Base-by-base conservation (phyloP, 176 grass and related monocot genomes). In the Metroxylon sagu region DNA sequence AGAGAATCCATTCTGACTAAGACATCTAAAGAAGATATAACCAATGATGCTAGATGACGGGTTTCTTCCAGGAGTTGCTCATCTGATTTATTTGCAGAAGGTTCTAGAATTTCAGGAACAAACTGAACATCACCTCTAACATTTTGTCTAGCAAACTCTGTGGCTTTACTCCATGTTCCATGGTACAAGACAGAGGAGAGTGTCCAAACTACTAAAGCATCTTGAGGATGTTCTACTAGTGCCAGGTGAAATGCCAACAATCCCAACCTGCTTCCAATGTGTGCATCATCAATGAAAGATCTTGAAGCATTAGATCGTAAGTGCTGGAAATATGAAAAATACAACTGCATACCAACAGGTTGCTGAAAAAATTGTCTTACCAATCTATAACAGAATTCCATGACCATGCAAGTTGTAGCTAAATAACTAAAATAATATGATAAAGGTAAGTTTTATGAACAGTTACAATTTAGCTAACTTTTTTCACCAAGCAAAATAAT, bases 211-310 rank as follows among this genome's bases (percentile, higher is more conserved):
- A 87, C 80, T 16, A 60, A 70, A 57, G 80, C 43, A 67, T 90
- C 77, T 84, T 90, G 83, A 56, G 91, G 91, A 70, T 61, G 74
- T 70, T 77, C 59, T 72, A 96, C 68, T 54, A 96, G 60, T 79
- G 91, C 58, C 55, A 59, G 76, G 59, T 96, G 91, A 72, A 96
- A 90, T 57, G 75, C 77, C 76, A 95, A 69, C 68, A 96, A 53
- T 1, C 66, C 80, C 27, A 79, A 10, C 91, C 91, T 96, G 80
- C 76, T 43, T 43, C 35, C 35, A 43, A 43, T 43, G 35, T 39
- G 35, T 43, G 35, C 8, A 12, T 43, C 35, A 14, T 43, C 35
- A 43, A 43, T 43, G 35, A 43, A 43, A 12, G 31, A 35, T 35
- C 31, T 8, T 6, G 31, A 43, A 43, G 35, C 35, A 43, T 12